These are phyloP conservation scores for Rhynchospora pubera DNA, from an alignment of 176 grass and related monocot genomes.

Conservation along the genomic window DNA sequence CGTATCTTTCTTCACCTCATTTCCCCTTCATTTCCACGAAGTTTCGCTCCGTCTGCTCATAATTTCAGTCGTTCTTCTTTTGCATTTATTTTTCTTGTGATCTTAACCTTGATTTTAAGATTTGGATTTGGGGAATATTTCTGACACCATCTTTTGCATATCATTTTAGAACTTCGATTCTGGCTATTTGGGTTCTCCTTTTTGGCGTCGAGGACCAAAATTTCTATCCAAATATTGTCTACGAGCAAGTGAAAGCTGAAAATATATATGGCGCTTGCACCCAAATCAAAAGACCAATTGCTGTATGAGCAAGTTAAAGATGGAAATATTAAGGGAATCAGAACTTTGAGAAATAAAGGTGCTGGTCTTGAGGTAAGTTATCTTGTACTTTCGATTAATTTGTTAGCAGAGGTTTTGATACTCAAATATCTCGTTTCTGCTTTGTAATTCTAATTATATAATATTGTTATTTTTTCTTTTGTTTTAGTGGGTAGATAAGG, in stretches of 20 bases:
- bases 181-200: not conserved
- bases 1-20: too few relatives aligned
- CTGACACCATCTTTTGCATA: not conserved
- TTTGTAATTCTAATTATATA: not conserved
- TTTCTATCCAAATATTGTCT: not conserved
- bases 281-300: conserved; percentile 80
- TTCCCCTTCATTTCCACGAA: not conserved
- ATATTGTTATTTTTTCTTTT: not conserved
- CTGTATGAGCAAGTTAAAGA: conserved; percentile 85
- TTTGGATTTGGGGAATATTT: not conserved
- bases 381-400: not conserved
- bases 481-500: conserved; percentile 89
- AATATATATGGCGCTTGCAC: too few relatives aligned
- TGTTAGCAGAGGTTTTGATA: not conserved
- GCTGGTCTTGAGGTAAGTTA: conserved; percentile 57
- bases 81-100: not conserved
- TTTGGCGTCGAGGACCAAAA: not conserved
- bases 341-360: conserved; percentile 41
- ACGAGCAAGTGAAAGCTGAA: too few relatives aligned
- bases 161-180: not conserved
- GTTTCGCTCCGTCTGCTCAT: not conserved
- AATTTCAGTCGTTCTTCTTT: not conserved
- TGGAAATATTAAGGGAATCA: conserved; percentile 73
- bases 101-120: not conserved
- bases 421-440: not conserved